Conservation (phyloP, 202 grass and related monocot species). For the Digitaria exilis region DNA sequence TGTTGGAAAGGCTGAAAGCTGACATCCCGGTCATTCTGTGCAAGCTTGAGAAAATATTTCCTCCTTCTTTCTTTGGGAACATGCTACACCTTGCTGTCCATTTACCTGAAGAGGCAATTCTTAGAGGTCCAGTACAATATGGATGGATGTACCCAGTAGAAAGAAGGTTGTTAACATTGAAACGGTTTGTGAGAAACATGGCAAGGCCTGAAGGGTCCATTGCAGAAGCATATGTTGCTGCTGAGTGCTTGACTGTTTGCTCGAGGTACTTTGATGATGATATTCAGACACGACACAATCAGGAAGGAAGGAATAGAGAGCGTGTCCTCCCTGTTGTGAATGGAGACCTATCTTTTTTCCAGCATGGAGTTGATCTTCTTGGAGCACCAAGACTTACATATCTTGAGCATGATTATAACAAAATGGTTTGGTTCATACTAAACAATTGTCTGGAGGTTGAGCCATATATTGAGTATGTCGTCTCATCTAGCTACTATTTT, state of each 20-base stretch:
- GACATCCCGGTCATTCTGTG: not conserved
- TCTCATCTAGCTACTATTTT: not conserved
- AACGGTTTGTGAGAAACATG: not conserved
- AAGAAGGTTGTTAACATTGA: not conserved
- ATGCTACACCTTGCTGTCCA: not conserved
- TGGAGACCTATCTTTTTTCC: not conserved
- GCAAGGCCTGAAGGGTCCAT: not conserved
- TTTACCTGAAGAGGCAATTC: not conserved
- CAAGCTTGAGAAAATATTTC: not conserved
- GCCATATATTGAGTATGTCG: slow-evolving; percentile 2
- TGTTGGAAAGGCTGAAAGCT: not conserved
- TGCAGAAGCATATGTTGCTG: too few species aligned
- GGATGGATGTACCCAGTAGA: not conserved
- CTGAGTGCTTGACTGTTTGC: too few species aligned
- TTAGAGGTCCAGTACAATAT: not conserved
- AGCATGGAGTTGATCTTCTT: too few species aligned
- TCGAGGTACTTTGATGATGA: too few species aligned
- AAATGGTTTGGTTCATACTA: not conserved
- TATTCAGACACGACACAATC: too few species aligned
- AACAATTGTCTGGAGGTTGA: not conserved
- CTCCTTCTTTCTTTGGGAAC: not conserved
- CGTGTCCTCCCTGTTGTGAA: too few species aligned
- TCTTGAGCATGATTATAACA: not conserved
- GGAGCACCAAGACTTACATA: too few species aligned
- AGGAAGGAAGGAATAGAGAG: too few species aligned